phyloP scores from a whole-genome alignment of 2,329 filamentous ascomycete species.

The Penicillium sp. region DNA sequence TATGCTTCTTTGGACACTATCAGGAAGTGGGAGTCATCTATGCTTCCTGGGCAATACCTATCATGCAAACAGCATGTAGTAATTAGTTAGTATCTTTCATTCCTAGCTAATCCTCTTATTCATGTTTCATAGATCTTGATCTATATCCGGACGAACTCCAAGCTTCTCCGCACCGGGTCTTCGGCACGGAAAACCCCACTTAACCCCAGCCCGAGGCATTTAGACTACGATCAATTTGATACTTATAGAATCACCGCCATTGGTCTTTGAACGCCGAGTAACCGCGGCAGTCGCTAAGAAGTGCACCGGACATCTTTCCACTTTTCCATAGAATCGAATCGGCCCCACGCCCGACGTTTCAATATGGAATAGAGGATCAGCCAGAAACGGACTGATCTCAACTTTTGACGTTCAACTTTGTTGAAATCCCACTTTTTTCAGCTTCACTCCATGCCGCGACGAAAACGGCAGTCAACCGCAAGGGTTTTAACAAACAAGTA shows the following conservation, averaged over 20 bases:
- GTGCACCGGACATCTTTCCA: slow-evolving; percentile 1
- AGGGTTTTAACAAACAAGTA: too few relatives aligned
- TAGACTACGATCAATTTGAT: too few relatives aligned
- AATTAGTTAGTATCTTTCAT: too few relatives aligned
- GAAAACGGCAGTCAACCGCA: slow-evolving; percentile 8
- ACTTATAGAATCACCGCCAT: slow-evolving; percentile 8
- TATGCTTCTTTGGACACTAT: too few relatives aligned
- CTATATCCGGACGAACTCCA: not conserved
- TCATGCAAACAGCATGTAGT: too few relatives aligned
- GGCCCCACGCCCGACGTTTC: too few relatives aligned
- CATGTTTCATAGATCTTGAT: not conserved
- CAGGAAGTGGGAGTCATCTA: too few relatives aligned
- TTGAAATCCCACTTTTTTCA: slow-evolving; percentile 1
- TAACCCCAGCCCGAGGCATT: not conserved
- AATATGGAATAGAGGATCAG: too few relatives aligned
- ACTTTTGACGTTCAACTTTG: too few relatives aligned
- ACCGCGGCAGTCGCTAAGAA: not conserved
- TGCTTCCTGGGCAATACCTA: not conserved
- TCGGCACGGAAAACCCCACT: slow-evolving; percentile 17
- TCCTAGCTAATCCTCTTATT: too few relatives aligned
- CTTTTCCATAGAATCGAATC: too few relatives aligned
- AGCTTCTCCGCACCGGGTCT: slow-evolving; percentile 17
- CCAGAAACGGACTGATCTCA: too few relatives aligned
- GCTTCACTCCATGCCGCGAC: slow-evolving; percentile 8
- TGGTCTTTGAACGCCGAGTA: slow-evolving; percentile 12